Percentiles rank a stretch among this genome's conserved stretches.
phyloP scores from a whole-genome alignment of 345 rosid species.

The Eutrema heterophyllum region DNA sequence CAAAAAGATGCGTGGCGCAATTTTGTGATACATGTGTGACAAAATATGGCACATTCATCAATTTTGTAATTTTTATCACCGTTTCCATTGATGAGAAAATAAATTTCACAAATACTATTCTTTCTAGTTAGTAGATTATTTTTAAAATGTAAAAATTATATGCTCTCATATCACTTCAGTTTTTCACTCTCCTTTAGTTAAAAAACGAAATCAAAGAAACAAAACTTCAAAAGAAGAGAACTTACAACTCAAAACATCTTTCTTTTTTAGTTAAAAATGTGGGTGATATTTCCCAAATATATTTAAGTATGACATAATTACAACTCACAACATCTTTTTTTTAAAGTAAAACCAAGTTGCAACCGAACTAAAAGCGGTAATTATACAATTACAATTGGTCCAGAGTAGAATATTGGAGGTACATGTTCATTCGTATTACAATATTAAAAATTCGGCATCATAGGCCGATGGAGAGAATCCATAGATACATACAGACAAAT shows the following conservation, averaged over 20 bases:
- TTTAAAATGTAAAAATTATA: background rate
- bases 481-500: constrained; percentile 26
- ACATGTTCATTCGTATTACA: constrained; percentile 17
- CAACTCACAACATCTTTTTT: constrained; percentile 2
- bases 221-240: constrained; percentile 12
- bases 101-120: no score
- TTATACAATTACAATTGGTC: constrained; percentile 14
- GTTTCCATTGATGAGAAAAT: background rate
- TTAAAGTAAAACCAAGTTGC: constrained; percentile 6
- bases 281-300: background rate
- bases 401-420: constrained; percentile 13
- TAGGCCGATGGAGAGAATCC: constrained; percentile 13
- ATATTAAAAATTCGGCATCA: background rate
- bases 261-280: background rate
- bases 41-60: background rate
- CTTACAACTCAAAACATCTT: background rate
- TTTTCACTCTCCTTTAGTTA: background rate
- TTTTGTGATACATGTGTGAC: background rate
- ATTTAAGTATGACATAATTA: background rate
- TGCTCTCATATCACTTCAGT: no score
- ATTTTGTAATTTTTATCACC: background rate
- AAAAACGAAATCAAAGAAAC: background rate
- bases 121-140: background rate
- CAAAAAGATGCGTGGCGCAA: no score
- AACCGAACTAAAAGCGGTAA: constrained; percentile 7